Base-by-base conservation (phyloP, 1,284 basidiomycete genomes). In the Irpex rosettiformis region DNA sequence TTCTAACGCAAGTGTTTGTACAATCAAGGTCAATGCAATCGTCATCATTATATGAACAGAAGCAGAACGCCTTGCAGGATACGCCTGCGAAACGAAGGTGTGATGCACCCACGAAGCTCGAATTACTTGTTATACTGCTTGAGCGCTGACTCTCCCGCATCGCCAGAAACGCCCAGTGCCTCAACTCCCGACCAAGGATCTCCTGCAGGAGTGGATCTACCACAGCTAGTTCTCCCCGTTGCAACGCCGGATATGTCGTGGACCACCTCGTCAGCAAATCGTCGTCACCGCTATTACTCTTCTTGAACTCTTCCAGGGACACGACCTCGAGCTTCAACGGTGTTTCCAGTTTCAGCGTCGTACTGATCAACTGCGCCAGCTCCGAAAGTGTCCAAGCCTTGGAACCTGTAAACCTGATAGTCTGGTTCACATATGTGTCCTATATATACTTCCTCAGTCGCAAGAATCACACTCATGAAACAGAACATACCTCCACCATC, bases 231-330 rank as follows among this genome's bases (percentile, higher is more conserved):
- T 73, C 71, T 8, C 70, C 70, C 0, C 67, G 62, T 51, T 28
- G 57, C 24, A 73, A 33, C 16, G 67, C 70, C 16, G 63, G 63
- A 61, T 63, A 72, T 25, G 69, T 70, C 56, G 70, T 72, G 51
- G 70, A 67, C 72, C 72, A 73, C 53, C 61, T 58, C 29, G 65
- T 61, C 52, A 72, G 55, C 55, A 70, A 67, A 40, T 66, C 66
- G 49, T 70, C 68, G 8, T 65, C 64, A 8, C 65, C 67, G 6
- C 60, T 25, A 56, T 72, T 67, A 22, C 53, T 54, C 24, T 57
- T 28, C 13, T 70, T 65, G 58, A 70, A 73, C 33, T 69, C 69
- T 52, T 71, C 70, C 28, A 66, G 67, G 7, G 65, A 57, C 11
- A 67, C 65, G 51, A 70, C 55, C 29, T 63, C 58, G n/a, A 70